Conservation (phyloP, 2,329 filamentous ascomycete species). For the Aaosphaeria pasadenensis region DNA sequence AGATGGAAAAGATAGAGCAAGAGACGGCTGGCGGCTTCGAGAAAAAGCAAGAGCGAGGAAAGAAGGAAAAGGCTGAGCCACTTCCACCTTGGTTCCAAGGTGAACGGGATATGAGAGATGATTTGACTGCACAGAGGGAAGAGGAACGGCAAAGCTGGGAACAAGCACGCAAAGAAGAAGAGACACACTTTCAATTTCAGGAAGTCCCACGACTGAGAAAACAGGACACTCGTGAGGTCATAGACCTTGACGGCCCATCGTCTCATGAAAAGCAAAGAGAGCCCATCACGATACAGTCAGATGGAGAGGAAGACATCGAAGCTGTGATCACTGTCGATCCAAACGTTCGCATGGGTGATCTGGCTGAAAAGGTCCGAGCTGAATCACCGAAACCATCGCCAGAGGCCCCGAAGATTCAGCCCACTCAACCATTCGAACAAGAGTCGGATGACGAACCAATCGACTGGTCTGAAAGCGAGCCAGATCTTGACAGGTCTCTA, state of each 20-base stretch:
- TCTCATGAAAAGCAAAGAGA: constrained; percentile 47
- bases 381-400: constrained; percentile 37
- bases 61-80: constrained; percentile 51
- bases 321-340: constrained; percentile 30
- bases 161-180: constrained; percentile 53
- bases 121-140: constrained; percentile 53
- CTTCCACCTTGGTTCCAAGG: constrained; percentile 74
- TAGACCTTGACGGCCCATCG: constrained; percentile 45
- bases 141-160: constrained; percentile 50
- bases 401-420: not conserved
- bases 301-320: constrained; percentile 50
- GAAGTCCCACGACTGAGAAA: constrained; percentile 58
- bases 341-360: constrained; percentile 40
- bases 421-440: constrained; percentile 4
- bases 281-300: constrained; percentile 62
- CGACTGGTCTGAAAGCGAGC: constrained; percentile 57
- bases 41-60: constrained; percentile 41
- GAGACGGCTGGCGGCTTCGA: constrained; percentile 66
- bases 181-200: constrained; percentile 62
- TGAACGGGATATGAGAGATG: constrained; percentile 47
- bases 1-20: constrained; percentile 51
- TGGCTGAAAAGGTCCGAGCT: constrained; percentile 43
- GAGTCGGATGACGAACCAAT: constrained; percentile 39
- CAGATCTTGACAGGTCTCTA: constrained; percentile 16
- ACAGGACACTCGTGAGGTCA: constrained; percentile 50